phyloP scores from a whole-genome alignment of 208 protist species.

The Zelonia costaricensis region DNA sequence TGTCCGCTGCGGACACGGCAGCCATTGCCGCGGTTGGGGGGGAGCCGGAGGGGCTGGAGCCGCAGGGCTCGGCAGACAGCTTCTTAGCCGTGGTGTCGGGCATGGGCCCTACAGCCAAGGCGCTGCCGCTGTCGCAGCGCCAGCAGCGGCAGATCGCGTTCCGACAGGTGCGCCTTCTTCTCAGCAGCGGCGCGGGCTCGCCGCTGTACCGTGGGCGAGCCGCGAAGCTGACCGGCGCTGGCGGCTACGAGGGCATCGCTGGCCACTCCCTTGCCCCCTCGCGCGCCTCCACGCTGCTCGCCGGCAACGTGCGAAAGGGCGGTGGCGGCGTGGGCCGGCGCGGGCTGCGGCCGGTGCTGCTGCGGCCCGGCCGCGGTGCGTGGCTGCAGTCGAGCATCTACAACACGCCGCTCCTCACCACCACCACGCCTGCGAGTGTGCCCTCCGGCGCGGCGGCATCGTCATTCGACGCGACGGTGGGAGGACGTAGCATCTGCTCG shows the following conservation, averaged over 20 bases:
- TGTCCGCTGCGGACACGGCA: too few species aligned
- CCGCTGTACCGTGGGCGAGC: not conserved
- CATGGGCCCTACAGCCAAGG: too few species aligned
- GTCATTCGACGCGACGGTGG: not conserved
- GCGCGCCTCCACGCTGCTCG: too few species aligned
- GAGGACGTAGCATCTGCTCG: not conserved
- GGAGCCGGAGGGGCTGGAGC: not conserved
- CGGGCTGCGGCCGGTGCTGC: not conserved
- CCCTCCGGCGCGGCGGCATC: not conserved
- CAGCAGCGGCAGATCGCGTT: slow-evolving; percentile 14
- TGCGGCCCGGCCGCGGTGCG: not conserved
- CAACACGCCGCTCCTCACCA: not conserved
- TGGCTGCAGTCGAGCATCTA: slow-evolving; percentile 1
- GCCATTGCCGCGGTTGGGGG: too few species aligned
- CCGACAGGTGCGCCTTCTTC: slow-evolving; percentile 13
- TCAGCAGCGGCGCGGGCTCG: not conserved
- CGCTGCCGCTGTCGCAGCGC: not conserved
- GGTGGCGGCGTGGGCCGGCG: not conserved
- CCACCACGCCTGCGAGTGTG: not conserved
- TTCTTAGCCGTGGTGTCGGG: too few species aligned
- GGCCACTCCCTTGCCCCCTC: too few species aligned
- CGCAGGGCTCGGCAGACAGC: not conserved
- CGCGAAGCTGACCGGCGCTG: too few species aligned
- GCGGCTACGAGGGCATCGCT: too few species aligned
- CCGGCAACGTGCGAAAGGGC: too few species aligned